phyloP scores from a whole-genome alignment of 1,284 basidiomycete genomes.

The Apiotrichum akiyoshidainum region DNA sequence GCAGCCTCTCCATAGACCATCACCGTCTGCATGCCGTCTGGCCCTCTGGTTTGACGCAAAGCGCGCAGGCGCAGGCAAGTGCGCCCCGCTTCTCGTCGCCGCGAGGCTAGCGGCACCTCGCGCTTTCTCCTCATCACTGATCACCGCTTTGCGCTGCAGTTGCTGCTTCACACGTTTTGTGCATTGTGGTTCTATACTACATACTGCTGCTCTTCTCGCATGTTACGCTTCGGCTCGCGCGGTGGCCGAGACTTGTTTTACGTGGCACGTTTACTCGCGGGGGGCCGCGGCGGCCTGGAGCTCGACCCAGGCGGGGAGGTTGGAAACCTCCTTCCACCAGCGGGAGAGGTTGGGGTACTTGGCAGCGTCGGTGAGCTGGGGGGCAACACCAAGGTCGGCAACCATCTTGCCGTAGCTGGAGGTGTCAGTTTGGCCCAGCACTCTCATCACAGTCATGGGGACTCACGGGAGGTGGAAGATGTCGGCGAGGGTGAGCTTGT shows the following conservation, averaged over 20 bases:
- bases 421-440: neutral
- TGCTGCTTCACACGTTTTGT: too few relatives aligned
- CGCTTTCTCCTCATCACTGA: too few relatives aligned
- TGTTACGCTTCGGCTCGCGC: too few relatives aligned
- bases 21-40: too few relatives aligned
- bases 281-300: neutral
- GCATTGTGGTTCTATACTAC: too few relatives aligned
- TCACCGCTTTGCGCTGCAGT: too few relatives aligned
- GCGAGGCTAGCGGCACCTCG: too few relatives aligned
- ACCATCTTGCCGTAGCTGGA: slow-evolving; percentile 6
- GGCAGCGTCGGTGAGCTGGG: slow-evolving; percentile 28
- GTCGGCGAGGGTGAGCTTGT: slow-evolving; percentile 59
- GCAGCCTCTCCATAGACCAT: too few relatives aligned
- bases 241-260: neutral
- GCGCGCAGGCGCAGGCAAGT: too few relatives aligned
- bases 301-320: slow-evolving; percentile 23
- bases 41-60: too few relatives aligned
- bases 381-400: slow-evolving; percentile 17
- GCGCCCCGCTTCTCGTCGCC: too few relatives aligned
- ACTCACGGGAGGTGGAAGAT: slow-evolving; percentile 57
- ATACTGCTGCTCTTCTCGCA: too few relatives aligned
- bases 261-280: neutral
- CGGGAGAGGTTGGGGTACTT: slow-evolving; percentile 29
- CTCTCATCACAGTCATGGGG: slow-evolving; percentile 26
- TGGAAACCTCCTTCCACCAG: slow-evolving; percentile 33